These are phyloP conservation scores for Ramaria sp. DNA, from an alignment of 768 basidiomycete genomes.

Conservation along the genomic window DNA sequence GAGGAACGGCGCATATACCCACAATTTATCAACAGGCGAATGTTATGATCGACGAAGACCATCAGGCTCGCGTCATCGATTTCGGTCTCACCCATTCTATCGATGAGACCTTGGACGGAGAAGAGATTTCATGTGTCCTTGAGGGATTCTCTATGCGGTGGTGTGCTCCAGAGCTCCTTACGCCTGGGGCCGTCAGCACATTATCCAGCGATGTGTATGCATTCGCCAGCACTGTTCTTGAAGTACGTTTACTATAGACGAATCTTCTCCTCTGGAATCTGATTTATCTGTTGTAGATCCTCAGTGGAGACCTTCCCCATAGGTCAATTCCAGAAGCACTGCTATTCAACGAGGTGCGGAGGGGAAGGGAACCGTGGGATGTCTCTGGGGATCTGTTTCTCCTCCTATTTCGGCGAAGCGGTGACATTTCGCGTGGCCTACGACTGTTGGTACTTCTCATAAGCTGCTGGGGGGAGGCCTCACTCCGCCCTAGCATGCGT, in stretches of 20 bases:
- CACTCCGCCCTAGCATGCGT: background rate
- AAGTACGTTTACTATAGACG: conserved; percentile 5
- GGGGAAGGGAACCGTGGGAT: background rate
- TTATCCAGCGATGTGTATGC: conserved; percentile 35
- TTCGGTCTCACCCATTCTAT: conserved; percentile 25
- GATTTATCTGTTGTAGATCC: background rate
- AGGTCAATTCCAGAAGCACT: background rate
- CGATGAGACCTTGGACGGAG: conserved; percentile 15
- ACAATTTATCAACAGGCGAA: conserved; percentile 19
- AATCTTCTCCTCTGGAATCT: background rate
- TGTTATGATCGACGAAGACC: conserved; percentile 23
- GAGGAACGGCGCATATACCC: no score
- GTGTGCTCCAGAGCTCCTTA: conserved; percentile 15
- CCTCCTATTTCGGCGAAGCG: background rate
- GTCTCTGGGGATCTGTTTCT: background rate
- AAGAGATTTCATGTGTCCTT: background rate
- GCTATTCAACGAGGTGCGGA: background rate
- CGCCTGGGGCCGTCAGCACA: conserved; percentile 17
- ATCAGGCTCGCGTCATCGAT: conserved; percentile 24
- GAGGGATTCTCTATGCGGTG: conserved; percentile 1
- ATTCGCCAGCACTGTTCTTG: conserved; percentile 23
- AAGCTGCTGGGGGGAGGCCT: background rate
- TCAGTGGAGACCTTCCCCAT: background rate
- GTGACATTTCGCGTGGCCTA: background rate
- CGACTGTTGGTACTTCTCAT: background rate